Evolutionary conservation across 345 rosid genomes (phyloP).

Genomic region (thale cress (Arabidopsis thaliana)): DNA sequence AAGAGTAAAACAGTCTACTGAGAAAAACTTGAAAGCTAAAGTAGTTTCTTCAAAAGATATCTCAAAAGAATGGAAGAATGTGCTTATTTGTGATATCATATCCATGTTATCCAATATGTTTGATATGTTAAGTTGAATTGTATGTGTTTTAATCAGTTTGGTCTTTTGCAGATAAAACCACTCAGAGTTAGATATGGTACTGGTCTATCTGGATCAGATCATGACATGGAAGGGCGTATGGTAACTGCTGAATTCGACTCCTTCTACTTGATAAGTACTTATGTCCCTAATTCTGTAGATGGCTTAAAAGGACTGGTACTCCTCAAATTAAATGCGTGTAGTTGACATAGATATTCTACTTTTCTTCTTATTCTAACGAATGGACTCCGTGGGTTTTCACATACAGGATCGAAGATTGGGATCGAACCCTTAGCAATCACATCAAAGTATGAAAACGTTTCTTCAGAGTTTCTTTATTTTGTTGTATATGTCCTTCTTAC

Average conservation of each 20-base stretch:
- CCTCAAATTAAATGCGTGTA: conserved; percentile 18
- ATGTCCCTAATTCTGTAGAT: conserved; percentile 96
- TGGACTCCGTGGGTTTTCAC: conserved; percentile 37
- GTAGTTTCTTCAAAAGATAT: conserved; percentile 28
- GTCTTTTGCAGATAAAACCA: conserved; percentile 79
- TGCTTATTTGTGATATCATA: conserved; percentile 18
- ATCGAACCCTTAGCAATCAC: conserved; percentile 72
- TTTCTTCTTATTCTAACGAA: conserved; percentile 15
- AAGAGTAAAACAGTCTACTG: conserved; percentile 48
- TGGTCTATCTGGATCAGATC: conserved; percentile 76
- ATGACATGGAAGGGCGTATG: conserved; percentile 86
- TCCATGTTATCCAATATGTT: not conserved
- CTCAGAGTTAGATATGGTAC: conserved; percentile 84
- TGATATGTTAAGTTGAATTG: conserved; percentile 4
- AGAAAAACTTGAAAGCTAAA: conserved; percentile 19
- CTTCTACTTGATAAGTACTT: conserved; percentile 70
- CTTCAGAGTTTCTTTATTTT: not conserved
- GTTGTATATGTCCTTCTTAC: not conserved
- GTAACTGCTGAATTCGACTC: conserved; percentile 88
- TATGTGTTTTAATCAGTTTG: conserved; percentile 18
- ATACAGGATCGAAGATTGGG: conserved; percentile 84
- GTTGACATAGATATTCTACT: conserved; percentile 1
- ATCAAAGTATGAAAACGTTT: conserved; percentile 65
- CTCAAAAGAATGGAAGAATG: conserved; percentile 36
- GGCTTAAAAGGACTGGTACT: conserved; percentile 94